A percentile compares a stretch with the other conserved stretches of the same genome.
Conservation (phyloP, 2,329 filamentous ascomycete genomes). For the Diaporthe humulicola region DNA sequence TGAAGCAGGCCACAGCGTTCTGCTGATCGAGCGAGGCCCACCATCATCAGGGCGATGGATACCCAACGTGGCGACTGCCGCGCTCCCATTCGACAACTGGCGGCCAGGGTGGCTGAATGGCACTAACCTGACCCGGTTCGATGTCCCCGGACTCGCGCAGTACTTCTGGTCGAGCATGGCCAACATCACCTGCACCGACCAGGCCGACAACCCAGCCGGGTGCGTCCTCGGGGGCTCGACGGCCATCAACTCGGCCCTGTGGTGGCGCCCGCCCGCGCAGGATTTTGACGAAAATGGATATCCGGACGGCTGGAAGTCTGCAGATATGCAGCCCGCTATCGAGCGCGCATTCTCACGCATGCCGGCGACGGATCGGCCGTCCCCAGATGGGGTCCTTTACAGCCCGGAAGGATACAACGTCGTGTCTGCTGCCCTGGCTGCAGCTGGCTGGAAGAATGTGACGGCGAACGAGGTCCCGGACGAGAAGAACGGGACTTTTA, state of each 20-base stretch:
- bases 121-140: slow-evolving; percentile 76
- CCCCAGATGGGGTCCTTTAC: slow-evolving; percentile 67
- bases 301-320: slow-evolving; percentile 74
- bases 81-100: background rate
- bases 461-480: slow-evolving; percentile 69
- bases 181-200: slow-evolving; percentile 75
- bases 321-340: slow-evolving; percentile 69
- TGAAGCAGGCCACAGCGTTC: slow-evolving; percentile 73
- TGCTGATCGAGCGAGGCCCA: slow-evolving; percentile 73
- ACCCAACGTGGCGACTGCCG: slow-evolving; percentile 62
- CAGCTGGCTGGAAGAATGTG: slow-evolving; percentile 70
- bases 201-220: slow-evolving; percentile 78
- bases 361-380: slow-evolving; percentile 72
- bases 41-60: slow-evolving; percentile 75
- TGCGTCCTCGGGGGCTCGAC: slow-evolving; percentile 78
- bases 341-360: slow-evolving; percentile 72
- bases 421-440: slow-evolving; percentile 65
- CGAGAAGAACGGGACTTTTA: slow-evolving; percentile 72
- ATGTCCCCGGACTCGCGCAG: slow-evolving; percentile 79
- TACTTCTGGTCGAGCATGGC: slow-evolving; percentile 75
- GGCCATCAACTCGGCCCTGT: slow-evolving; percentile 77
- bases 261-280: slow-evolving; percentile 59
- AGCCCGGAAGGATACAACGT: slow-evolving; percentile 70
- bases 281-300: slow-evolving; percentile 71
- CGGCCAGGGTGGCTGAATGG: slow-evolving; percentile 70